Evolutionary conservation across 805 yeast species (phyloP), one percentile per base, ranked within the genome.

Genomic region (Yarrowia osloensis): DNA sequence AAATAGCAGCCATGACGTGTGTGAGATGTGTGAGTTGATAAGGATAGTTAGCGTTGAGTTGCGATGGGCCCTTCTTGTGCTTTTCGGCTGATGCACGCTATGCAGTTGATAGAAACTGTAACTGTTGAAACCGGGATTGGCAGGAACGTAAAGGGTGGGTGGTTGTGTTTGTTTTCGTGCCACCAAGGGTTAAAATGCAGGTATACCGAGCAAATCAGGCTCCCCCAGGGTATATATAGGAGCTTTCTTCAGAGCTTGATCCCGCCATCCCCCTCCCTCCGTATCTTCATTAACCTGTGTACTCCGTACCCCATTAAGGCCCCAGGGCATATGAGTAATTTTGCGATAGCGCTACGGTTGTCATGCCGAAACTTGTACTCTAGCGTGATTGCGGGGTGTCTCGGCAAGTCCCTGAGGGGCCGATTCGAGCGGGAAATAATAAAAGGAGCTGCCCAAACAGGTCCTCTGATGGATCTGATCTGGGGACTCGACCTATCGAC

Each of bases 11-110:
- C 63, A 57, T 57, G 63, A 37, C 44, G 35, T 57, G 63, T 40
- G 63, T 57, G 49, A 19, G 37, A 40, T 19, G 46, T 9, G 46
- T 9, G 24, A 24, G 61, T 24, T 35, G 61, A 35, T 35, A 24
- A 39, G 46, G 47, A 28, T 40, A 26, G 63, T 39, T 57, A 40
- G 49, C 37, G 63, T 39, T 39, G 63, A 37, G 62, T 55, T 55
- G 62, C 33, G 62, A 55, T 37, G 46, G 62, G 62, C 46, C 57
- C 63, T 54, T 57, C 63, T 57, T 57, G 63, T 57, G 62, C 57
- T 54, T 57, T 40, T 57, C 63, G 63, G 63, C 63, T 39, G 63
- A 57, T 40, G 63, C 63, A 57, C 49, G 63, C 37, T 57, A 26
- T 57, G 63, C 63, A 57, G 49, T 15, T 26, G 63, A 57, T 57